Base-by-base conservation (phyloP, 495 filamentous ascomycete genomes). In the Aspergillus mulundensis region DNA sequence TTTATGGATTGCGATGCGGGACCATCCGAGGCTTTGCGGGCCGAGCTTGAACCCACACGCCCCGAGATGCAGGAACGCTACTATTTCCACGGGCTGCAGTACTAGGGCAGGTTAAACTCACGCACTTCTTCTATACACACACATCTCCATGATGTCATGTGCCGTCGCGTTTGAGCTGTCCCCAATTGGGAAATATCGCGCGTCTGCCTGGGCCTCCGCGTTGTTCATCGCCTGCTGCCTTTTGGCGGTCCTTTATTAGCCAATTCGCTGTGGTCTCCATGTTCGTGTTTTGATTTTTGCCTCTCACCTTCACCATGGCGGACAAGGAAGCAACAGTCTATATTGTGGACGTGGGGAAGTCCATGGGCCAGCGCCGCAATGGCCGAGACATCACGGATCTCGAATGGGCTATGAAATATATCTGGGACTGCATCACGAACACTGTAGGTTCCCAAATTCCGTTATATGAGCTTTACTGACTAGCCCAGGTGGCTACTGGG, bases 261-360 rank as follows among this genome's bases (percentile, higher is more conserved):
- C 25, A 49, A 24, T 20, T 45, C 50, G 55, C 40, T 47, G 20
- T 42, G 19, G 2, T 14, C 32, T 44, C 36, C 36, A 34, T 36
- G 15, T 34, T 16, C 2, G 7, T 39, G 10, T 42, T 25, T 41
- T 51, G 16, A 23, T 28, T 16, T 46, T 15, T 28, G 18, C 21
- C 14, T 41, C 40, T 30, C 53, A 61, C 19, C 44, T 39, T 59
- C 44, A 62, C 42, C 48, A 98, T 98, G 94, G 89, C 94, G 28
- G 87, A 90, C 46, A 99, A 99, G 69, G 89, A 96, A 72, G 89
- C 91, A 12, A 91, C 89, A 5, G 84, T 97, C 15, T 99, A 95
- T 70, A 84, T 97, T 62, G 70, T 99, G 46, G 93, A 97, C 69
- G 77, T 95, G 21, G 91, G 89, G 47, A 72, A 70, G 58, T 89